These are phyloP conservation scores for Nidularia pulvinata DNA, from an alignment of 768 basidiomycete genomes.

Conservation along the genomic window DNA sequence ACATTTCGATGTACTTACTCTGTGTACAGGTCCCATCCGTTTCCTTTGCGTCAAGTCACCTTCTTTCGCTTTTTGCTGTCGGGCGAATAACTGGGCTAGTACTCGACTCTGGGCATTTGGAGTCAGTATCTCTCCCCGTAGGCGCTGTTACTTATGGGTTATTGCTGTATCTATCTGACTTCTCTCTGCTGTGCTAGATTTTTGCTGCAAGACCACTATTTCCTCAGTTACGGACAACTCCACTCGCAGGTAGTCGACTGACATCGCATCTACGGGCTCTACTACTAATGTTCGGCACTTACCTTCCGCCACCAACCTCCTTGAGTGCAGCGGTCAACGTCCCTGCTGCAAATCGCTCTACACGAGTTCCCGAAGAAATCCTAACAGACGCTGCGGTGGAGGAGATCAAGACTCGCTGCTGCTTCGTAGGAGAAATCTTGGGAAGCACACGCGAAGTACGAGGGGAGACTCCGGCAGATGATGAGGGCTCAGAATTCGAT, in stretches of 20 bases:
- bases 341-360: slow-evolving; percentile 60
- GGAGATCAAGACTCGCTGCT: slow-evolving; percentile 87
- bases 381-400: slow-evolving; percentile 83
- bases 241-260: slow-evolving; percentile 83
- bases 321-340: slow-evolving; percentile 65
- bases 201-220: slow-evolving; percentile 88
- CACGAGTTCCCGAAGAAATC: slow-evolving; percentile 75
- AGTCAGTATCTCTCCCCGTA: slow-evolving; percentile 88
- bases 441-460: slow-evolving; percentile 32
- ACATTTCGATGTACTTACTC: background rate
- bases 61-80: slow-evolving; percentile 82
- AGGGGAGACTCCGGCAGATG: slow-evolving; percentile 25
- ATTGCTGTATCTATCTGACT: background rate
- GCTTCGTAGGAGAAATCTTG: slow-evolving; percentile 77
- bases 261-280: slow-evolving; percentile 81
- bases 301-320: slow-evolving; percentile 78
- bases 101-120: slow-evolving; percentile 90
- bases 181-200: slow-evolving; percentile 50
- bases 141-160: slow-evolving; percentile 17
- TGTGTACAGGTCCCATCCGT: slow-evolving; percentile 80
- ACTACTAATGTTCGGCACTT: slow-evolving; percentile 80
- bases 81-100: slow-evolving; percentile 95
- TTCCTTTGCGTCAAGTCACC: slow-evolving; percentile 88
- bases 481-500: slow-evolving; percentile 37
- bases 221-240: slow-evolving; percentile 80